phyloP scores from a whole-genome alignment of 192 early-diverging fungal species.

The Kickxella alabastrina region DNA sequence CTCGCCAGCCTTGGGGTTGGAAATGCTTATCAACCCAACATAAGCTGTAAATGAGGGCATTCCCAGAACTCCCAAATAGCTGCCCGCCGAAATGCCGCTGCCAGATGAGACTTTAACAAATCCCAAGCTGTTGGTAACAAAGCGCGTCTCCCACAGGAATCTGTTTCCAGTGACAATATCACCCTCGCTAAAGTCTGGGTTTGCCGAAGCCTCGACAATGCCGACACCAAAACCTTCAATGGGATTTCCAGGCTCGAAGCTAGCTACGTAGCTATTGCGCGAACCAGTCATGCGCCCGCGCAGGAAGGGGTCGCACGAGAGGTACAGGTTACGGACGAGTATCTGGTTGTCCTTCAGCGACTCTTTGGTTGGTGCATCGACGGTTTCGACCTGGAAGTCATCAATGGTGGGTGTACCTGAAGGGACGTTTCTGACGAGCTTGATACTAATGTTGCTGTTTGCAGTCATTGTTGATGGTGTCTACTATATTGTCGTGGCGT shows the following conservation, averaged over 20 bases:
- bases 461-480: too few relatives aligned
- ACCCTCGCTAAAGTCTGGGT: constrained; percentile 56
- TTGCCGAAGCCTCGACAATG: constrained; percentile 62
- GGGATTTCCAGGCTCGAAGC: constrained; percentile 40
- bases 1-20: constrained; percentile 75
- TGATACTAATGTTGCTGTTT: constrained; percentile 10
- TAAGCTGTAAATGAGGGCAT: constrained; percentile 85
- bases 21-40: constrained; percentile 57
- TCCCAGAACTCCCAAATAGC: constrained; percentile 67
- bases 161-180: constrained; percentile 59
- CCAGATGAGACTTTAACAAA: constrained; percentile 13
- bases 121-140: not conserved
- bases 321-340: constrained; percentile 10
- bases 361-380: constrained; percentile 4
- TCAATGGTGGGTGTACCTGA: constrained; percentile 17
- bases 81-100: constrained; percentile 50
- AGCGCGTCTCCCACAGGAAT: constrained; percentile 58
- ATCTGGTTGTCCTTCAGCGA: constrained; percentile 5
- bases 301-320: constrained; percentile 12
- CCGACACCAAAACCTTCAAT: constrained; percentile 60
- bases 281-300: constrained; percentile 7
- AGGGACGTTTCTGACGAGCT: constrained; percentile 12
- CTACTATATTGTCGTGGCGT: too few relatives aligned
- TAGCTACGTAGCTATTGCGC: constrained; percentile 11
- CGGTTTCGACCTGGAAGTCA: constrained; percentile 23